phyloP scores from a whole-genome alignment of 2,329 filamentous ascomycete genomes.

The Alternaria tenuissima region DNA sequence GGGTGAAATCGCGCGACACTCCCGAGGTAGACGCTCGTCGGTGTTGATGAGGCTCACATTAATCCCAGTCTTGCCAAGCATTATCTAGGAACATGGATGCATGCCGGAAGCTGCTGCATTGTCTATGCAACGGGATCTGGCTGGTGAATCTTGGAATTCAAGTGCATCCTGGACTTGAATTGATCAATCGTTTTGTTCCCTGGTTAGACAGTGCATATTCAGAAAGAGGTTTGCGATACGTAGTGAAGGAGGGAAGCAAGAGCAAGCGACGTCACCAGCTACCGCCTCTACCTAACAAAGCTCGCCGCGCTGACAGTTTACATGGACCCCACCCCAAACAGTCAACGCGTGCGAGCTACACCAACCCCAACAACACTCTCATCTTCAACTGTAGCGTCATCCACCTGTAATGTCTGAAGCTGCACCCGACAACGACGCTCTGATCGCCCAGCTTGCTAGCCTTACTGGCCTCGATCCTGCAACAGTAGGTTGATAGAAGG shows the following conservation, averaged over 20 bases:
- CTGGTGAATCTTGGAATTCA: background rate
- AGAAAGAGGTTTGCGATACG: background rate
- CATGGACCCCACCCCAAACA: constrained; percentile 13
- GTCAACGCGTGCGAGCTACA: constrained; percentile 12
- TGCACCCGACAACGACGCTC: constrained; percentile 42
- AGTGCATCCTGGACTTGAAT: background rate
- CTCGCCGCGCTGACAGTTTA: constrained; percentile 4
- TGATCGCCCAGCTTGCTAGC: constrained; percentile 47
- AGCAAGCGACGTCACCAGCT: constrained; percentile 16
- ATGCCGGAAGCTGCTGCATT: background rate
- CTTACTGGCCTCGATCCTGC: constrained; percentile 46
- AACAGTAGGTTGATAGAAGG: constrained; percentile 43
- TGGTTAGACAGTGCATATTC: background rate
- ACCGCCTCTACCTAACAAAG: constrained; percentile 6
- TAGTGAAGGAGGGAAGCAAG: background rate
- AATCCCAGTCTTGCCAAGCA: constrained; percentile 21
- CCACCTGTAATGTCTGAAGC: constrained; percentile 43
- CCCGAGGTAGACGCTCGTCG: constrained; percentile 21
- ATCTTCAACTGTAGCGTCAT: constrained; percentile 1
- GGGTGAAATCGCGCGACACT: constrained; percentile 5
- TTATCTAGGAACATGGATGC: constrained; percentile 17
- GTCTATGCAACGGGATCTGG: background rate
- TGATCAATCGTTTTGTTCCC: background rate
- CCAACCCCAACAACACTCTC: constrained; percentile 12
- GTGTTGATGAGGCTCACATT: constrained; percentile 30